These are phyloP conservation scores for Theobroma cacao DNA, from an alignment of 345 rosid genomes.

Conservation along the genomic window DNA sequence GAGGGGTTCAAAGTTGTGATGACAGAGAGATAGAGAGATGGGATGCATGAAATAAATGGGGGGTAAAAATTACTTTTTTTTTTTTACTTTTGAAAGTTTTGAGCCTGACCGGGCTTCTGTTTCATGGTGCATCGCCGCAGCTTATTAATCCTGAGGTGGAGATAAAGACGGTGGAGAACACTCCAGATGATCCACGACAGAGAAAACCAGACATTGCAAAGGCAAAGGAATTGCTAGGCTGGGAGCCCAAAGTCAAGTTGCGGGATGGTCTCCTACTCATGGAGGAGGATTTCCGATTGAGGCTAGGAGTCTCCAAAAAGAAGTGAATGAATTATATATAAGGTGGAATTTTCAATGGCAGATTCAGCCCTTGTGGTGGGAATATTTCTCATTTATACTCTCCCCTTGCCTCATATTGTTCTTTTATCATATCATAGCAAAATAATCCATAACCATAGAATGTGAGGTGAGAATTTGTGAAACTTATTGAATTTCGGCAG, in stretches of 20 bases:
- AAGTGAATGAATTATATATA: constrained; percentile 20
- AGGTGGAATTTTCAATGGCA: background rate
- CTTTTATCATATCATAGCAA: background rate
- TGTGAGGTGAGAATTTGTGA: background rate
- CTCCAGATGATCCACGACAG: constrained; percentile 90
- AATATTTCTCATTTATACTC: background rate
- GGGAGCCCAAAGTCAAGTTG: constrained; percentile 90
- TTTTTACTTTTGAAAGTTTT: background rate
- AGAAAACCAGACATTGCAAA: constrained; percentile 88
- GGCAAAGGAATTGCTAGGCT: constrained; percentile 80
- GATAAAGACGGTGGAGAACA: constrained; percentile 86
- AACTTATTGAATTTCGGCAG: background rate
- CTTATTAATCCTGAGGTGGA: constrained; percentile 73
- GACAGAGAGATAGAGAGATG: background rate
- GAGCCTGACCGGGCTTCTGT: background rate
- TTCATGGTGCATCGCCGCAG: constrained; percentile 27
- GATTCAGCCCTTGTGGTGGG: background rate
- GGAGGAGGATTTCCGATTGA: constrained; percentile 83
- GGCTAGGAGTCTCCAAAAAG: constrained; percentile 61
- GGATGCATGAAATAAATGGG: background rate
- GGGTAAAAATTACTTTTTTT: background rate
- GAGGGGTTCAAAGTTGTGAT: background rate
- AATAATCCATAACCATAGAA: background rate
- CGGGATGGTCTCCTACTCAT: constrained; percentile 84
- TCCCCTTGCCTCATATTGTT: background rate